Evolutionary conservation across 2,329 filamentous ascomycete genomes (phyloP), one percentile per base, ranked within the genome.

Genomic region (Fusarium camptoceras): DNA sequence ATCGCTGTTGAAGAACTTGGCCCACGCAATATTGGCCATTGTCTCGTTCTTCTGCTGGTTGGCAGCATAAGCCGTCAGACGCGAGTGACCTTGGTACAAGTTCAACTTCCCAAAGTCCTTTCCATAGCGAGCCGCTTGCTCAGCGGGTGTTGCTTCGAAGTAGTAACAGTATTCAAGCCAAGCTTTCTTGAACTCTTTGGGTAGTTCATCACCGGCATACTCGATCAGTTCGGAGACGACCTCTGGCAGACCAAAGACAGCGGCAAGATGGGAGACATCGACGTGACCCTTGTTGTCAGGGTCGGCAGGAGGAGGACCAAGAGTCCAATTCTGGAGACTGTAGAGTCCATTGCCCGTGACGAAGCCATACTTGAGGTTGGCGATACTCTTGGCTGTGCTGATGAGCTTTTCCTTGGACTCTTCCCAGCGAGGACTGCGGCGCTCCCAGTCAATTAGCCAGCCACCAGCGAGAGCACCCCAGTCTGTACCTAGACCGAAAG

Each of bases 81-180:
- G 83, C 3, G 87, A 88, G 73, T 90, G 88, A 0, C 84, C 87
- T 72, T 90, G 88, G 49, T 80, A 78, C 50, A 89, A 76, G 48
- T 77, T 86, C 7, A 84, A 64, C 5, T 66, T 81, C n/a, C 83
- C 78, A 59, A 86, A 89, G 48, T 77, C 76, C 2, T 74, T 73
- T 9, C 87, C 87, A 66, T 89, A 90, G 0, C 86, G 82, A 2
- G 82, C 81, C 3, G 72, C 76, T 74, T 90, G 87, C 76, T 88
- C 86, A 1, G 78, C 81, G 0, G 77, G 75, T 0, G 80, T 72
- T 0, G 86, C 87, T 11, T 81, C 80, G 70, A 87, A 90, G 76
- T 87, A 88, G 73, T 84, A 85, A 72, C 86, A 87, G 76, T 90
- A 90, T 51, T 89, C 87, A 3, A 89, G 77, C 83, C 87, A 90